A percentile compares a stretch with the other conserved stretches of the same genome.
phyloP scores from a whole-genome alignment of 306 rosid genomes.

The Lathyrus tuberosus region DNA sequence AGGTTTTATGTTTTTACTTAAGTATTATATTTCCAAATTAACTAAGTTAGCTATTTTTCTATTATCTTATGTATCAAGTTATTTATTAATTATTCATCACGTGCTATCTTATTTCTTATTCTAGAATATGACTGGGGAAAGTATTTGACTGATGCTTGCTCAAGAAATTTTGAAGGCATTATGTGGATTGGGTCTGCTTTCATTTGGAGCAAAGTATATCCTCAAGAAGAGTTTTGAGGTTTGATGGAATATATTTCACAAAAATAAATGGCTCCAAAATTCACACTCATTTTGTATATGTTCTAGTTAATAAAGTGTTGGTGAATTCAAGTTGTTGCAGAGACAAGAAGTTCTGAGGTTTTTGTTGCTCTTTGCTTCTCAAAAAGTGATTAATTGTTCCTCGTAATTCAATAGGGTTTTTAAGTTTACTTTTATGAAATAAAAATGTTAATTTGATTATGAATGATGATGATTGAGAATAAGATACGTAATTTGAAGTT shows the following conservation, averaged over 20 bases:
- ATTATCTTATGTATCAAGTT: constrained; percentile 15
- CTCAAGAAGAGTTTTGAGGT: constrained; percentile 96
- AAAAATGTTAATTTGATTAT: too few species aligned
- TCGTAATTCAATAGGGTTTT: too few species aligned
- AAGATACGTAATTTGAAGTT: too few species aligned
- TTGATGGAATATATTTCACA: constrained; percentile 29
- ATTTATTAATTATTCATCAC: constrained; percentile 35
- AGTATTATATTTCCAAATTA: constrained; percentile 13
- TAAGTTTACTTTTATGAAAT: too few species aligned
- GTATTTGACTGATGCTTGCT: constrained; percentile 93
- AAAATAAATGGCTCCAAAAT: constrained; percentile 19
- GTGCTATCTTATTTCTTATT: constrained; percentile 38
- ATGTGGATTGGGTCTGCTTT: constrained; percentile 91
- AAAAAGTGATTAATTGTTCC: too few species aligned
- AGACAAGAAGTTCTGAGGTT: constrained; percentile 98
- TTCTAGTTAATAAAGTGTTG: constrained; percentile 41
- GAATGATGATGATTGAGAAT: too few species aligned
- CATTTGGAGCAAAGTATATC: constrained; percentile 88
- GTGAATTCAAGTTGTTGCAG: constrained; percentile 99
- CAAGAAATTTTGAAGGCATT: constrained; percentile 95
- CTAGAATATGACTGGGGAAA: constrained; percentile 62
- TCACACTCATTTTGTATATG: constrained; percentile 27
- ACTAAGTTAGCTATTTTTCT: constrained; percentile 11
- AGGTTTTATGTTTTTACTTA: background rate
- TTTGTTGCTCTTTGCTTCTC: constrained; percentile 90